Conservation (phyloP, 2,329 filamentous ascomycete genomes). For the Curvularia hawaiiensis region DNA sequence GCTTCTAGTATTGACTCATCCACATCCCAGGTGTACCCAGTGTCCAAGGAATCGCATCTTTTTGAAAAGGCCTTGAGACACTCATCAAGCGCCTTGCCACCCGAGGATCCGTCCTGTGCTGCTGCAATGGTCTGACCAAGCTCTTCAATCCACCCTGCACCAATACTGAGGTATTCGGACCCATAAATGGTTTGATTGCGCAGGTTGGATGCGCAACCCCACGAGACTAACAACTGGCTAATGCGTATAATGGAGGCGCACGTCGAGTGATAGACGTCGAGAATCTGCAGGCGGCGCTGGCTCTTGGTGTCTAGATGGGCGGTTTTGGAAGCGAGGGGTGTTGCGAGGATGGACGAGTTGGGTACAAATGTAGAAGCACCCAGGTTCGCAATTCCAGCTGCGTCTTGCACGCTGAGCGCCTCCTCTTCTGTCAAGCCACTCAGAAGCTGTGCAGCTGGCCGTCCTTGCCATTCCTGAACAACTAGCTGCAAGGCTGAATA, state of each 20-base stretch:
- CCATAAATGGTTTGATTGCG: slow-evolving; percentile 36
- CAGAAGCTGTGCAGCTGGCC: slow-evolving; percentile 73
- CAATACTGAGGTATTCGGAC: slow-evolving; percentile 36
- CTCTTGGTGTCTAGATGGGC: slow-evolving; percentile 64
- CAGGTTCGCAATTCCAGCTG: slow-evolving; percentile 68
- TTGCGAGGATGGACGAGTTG: slow-evolving; percentile 51
- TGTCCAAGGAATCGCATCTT: slow-evolving; percentile 53
- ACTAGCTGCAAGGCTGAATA: slow-evolving; percentile 80
- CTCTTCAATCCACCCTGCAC: slow-evolving; percentile 41
- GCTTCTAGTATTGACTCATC: slow-evolving; percentile 58
- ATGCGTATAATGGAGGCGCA: slow-evolving; percentile 58
- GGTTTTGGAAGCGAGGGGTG: slow-evolving; percentile 28
- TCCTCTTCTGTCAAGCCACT: slow-evolving; percentile 78
- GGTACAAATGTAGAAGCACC: slow-evolving; percentile 56
- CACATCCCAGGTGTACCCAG: slow-evolving; percentile 54
- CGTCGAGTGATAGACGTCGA: slow-evolving; percentile 74
- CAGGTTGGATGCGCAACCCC: slow-evolving; percentile 37
- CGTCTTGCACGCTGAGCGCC: slow-evolving; percentile 74
- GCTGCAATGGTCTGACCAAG: slow-evolving; percentile 37
- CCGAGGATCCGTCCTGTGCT: slow-evolving; percentile 39
- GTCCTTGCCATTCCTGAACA: slow-evolving; percentile 81
- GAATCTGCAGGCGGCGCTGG: slow-evolving; percentile 68
- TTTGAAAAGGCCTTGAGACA: slow-evolving; percentile 57
- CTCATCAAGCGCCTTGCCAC: slow-evolving; percentile 32
- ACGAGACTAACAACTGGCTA: slow-evolving; percentile 45